Evolutionary conservation across 345 rosid genomes (phyloP), one percentile per base, ranked within the genome.

Genomic region (Melaleuca alternifolia): DNA sequence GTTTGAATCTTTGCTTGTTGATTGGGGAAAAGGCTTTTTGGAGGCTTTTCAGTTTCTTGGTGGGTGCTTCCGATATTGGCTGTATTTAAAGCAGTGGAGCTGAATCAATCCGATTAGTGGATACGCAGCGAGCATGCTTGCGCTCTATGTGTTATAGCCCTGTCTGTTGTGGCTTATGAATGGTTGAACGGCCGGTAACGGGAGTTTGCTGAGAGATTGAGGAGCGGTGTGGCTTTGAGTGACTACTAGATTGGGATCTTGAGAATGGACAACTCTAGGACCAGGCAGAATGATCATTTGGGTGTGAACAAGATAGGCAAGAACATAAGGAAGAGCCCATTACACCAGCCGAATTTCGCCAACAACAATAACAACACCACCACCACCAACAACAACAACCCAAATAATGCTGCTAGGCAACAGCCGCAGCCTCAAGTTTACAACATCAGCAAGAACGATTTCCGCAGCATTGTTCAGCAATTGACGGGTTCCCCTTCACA

Each of bases 381-480:
- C 83, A 37, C 50, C 83, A 87, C 91, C 4, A 94, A 88, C 88
- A 90, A 62, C 83, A 88, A 82, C 59, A 33, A 52, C 83, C 54
- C 44, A 51, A 51, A 76, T n/a, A 90, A 90, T 61, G 89, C 92
- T 65, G 90, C 83, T 20, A 89, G 95, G 92, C 92, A 93, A 85
- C 96, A 95, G 89, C 97, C 98, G 85, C 99, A 94, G 91, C 94
- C 94, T 76, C 98, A 96, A 87, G 98, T 97, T 87, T 97, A 97
- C 90, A 97, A 96, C 89, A 96, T 97, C 79, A 96, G 95, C 95
- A 97, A 97, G 96, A 95, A 92, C 84, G 96, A 97, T 82, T 97
- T 97, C 65, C 91, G 97, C 83, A 96, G 93, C 86, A 90, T 96
- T 86, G 99, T 96, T 92, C 99, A 97, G 92, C 96, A 94, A 89